Evolutionary conservation across 139 green algal species (phyloP).

Genomic region (Chlorella vulgaris): DNA sequence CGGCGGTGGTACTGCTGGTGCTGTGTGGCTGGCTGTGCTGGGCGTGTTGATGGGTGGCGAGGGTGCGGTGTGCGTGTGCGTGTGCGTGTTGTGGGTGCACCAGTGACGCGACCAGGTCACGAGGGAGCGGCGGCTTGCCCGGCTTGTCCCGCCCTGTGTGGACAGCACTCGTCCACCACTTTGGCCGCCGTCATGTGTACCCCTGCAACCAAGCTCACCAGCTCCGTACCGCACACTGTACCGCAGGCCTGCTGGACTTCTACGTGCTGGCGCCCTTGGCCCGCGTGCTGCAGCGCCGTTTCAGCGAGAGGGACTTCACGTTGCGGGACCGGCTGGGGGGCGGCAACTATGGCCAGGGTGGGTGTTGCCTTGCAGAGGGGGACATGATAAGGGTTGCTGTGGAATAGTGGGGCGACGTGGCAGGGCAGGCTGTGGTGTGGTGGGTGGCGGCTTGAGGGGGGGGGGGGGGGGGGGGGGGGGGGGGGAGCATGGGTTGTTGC

Average conservation of each 20-base stretch:
- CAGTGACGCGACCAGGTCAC: too few relatives aligned
- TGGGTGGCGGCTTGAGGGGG: background rate
- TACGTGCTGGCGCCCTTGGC: conserved; percentile 70
- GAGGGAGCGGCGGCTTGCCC: too few relatives aligned
- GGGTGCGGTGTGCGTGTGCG: too few relatives aligned
- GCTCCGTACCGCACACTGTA: background rate
- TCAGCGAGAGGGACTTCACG: conserved; percentile 54
- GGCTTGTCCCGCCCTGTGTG: too few relatives aligned
- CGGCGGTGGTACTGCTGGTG: too few relatives aligned
- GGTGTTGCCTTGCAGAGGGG: background rate
- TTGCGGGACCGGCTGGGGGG: conserved; percentile 74
- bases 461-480: too few relatives aligned
- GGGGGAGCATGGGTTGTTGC: too few relatives aligned
- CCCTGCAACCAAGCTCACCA: background rate
- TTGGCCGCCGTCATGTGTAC: background rate
- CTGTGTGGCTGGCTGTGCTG: too few relatives aligned
- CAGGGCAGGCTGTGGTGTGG: background rate
- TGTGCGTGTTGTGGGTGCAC: too few relatives aligned
- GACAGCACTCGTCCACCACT: too few relatives aligned
- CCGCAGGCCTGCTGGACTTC: conserved; percentile 76
- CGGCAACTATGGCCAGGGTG: conserved; percentile 89
- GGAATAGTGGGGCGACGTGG: background rate
- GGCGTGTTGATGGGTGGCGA: too few relatives aligned
- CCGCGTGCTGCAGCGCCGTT: conserved; percentile 51
- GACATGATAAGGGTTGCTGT: background rate